These are phyloP conservation scores for Aspergillus conjunctus DNA, from an alignment of 495 filamentous ascomycete genomes.

Conservation along the genomic window DNA sequence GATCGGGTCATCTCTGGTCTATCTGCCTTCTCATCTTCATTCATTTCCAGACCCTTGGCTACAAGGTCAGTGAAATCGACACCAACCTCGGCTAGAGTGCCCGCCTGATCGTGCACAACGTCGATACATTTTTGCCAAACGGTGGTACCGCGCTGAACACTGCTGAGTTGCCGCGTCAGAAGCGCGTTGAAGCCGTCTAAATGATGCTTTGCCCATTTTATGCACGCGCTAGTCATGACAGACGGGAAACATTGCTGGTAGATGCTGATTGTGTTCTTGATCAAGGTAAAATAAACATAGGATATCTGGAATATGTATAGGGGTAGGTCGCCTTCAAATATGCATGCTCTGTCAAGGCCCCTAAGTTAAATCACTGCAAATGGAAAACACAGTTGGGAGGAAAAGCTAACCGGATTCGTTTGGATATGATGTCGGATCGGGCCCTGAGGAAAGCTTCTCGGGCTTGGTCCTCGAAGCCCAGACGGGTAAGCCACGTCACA, in stretches of 20 bases:
- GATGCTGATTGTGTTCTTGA: constrained; percentile 84
- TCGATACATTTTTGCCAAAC: constrained; percentile 84
- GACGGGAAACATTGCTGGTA: constrained; percentile 89
- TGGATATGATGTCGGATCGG: constrained; percentile 71
- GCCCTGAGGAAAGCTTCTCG: constrained; percentile 83
- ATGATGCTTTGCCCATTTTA: constrained; percentile 94
- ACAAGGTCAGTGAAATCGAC: constrained; percentile 85
- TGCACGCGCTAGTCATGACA: constrained; percentile 83
- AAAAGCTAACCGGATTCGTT: constrained; percentile 71
- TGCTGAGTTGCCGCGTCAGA: constrained; percentile 79
- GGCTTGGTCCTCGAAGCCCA: constrained; percentile 89
- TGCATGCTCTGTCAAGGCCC: constrained; percentile 68
- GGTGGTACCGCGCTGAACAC: constrained; percentile 65
- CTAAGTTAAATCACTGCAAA: constrained; percentile 15
- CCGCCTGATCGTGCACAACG: constrained; percentile 76
- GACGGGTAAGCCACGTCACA: constrained; percentile 76
- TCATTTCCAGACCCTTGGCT: constrained; percentile 39
- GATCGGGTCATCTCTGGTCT: constrained; percentile 31
- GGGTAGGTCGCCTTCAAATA: constrained; percentile 89
- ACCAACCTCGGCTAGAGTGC: constrained; percentile 79
- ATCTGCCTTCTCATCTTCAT: constrained; percentile 31
- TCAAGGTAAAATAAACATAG: constrained; percentile 92
- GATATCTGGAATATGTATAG: constrained; percentile 96
- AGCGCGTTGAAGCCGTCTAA: constrained; percentile 86
- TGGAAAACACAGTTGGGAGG: background rate